These are phyloP conservation scores for Leccinum disarticulatum DNA, from an alignment of 768 basidiomycete genomes.

Conservation along the genomic window DNA sequence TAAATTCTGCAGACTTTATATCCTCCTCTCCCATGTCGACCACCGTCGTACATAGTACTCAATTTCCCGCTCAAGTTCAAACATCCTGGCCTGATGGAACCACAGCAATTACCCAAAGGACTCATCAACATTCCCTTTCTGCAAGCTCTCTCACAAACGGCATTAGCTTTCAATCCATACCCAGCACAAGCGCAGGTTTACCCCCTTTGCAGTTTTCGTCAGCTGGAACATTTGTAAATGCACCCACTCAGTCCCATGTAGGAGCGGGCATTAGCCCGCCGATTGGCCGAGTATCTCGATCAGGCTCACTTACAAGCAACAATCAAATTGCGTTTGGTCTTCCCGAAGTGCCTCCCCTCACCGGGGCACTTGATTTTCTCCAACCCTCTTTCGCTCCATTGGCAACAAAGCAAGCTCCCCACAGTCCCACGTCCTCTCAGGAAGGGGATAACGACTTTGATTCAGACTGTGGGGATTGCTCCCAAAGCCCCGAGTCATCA, in stretches of 20 bases:
- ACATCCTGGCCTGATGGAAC: conserved; percentile 33
- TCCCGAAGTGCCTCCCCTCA: conserved; percentile 27
- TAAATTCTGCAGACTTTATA: conserved; percentile 27
- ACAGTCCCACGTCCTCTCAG: conserved; percentile 39
- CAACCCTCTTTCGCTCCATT: conserved; percentile 18
- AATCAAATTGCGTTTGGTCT: conserved; percentile 41
- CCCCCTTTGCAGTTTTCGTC: conserved; percentile 31
- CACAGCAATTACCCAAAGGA: conserved; percentile 26
- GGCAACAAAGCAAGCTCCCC: conserved; percentile 10
- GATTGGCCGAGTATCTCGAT: conserved; percentile 57
- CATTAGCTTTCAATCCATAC: conserved; percentile 34
- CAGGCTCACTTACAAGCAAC: conserved; percentile 52
- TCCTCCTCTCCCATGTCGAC: conserved; percentile 23
- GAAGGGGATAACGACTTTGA: conserved; percentile 53
- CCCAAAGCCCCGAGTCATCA: conserved; percentile 33
- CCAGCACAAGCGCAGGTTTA: conserved; percentile 30
- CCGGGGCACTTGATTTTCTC: conserved; percentile 33
- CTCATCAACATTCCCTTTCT: conserved; percentile 35
- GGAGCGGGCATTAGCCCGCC: conserved; percentile 32
- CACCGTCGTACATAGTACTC: conserved; percentile 14
- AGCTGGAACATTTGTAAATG: conserved; percentile 30
- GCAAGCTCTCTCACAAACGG: conserved; percentile 27
- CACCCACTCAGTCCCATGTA: conserved; percentile 26
- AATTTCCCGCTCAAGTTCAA: conserved; percentile 27
- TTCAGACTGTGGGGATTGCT: conserved; percentile 40